A percentile compares a stretch with the other conserved stretches of the same genome.
Conservation (phyloP, 192 early-diverging fungal genomes). For the Podila epigama region DNA sequence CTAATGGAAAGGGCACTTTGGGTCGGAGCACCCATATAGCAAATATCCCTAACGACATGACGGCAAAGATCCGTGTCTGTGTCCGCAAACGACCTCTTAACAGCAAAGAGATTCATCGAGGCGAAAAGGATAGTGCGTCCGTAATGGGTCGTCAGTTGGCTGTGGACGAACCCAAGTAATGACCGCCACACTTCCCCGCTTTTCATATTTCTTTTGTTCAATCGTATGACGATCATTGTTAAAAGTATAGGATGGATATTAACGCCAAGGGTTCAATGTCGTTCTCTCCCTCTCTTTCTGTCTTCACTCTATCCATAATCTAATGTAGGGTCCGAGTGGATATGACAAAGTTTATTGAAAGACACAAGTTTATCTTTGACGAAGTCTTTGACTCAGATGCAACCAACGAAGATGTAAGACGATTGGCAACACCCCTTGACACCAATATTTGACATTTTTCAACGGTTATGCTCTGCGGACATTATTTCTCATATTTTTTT, state of each 20-base stretch:
- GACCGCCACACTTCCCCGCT: not conserved
- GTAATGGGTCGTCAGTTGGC: conserved; percentile 71
- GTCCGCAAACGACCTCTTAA: conserved; percentile 95
- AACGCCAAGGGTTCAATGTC: not conserved
- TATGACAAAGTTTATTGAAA: conserved; percentile 93
- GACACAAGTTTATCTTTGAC: conserved; percentile 95
- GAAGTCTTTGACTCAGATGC: conserved; percentile 91
- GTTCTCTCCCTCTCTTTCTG: not conserved
- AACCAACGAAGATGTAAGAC: conserved; percentile 77
- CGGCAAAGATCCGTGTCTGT: conserved; percentile 94
- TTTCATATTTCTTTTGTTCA: too few relatives aligned
- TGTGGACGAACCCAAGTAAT: conserved; percentile 95
- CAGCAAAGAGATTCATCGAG: conserved; percentile 81
- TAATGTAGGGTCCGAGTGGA: conserved; percentile 86
- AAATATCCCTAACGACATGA: conserved; percentile 55
- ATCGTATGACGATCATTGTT: conserved; percentile 4
- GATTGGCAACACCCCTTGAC: too few relatives aligned
- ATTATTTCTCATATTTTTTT: too few relatives aligned
- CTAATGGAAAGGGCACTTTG: conserved; percentile 28
- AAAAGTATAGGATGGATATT: not conserved
- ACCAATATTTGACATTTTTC: too few relatives aligned
- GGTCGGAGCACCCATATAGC: conserved; percentile 22
- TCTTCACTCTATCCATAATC: not conserved
- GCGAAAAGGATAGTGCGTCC: conserved; percentile 87
- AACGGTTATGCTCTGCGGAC: too few relatives aligned